Evolutionary conservation across 2,329 filamentous ascomycete species (phyloP).

Genomic region (Fonsecaea pedrosoi): DNA sequence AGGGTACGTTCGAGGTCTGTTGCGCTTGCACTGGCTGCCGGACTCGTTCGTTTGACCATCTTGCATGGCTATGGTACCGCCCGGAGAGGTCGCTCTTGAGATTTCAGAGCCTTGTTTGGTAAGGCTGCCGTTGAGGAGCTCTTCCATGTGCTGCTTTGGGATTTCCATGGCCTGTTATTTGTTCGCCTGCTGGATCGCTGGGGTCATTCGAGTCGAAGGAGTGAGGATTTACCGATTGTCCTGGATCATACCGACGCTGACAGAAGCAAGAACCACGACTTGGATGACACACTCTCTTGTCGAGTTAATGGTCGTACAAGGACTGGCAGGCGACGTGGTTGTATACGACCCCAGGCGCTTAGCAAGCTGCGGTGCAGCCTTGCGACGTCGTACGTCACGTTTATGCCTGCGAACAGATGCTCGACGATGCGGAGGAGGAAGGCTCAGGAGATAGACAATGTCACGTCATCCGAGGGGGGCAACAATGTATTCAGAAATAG

Average conservation of each 20-base stretch:
- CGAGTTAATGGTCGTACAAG: conserved; percentile 13
- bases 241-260: conserved; percentile 19
- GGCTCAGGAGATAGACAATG: conserved; percentile 1
- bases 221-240: conserved; percentile 4
- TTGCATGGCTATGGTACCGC: conserved; percentile 57
- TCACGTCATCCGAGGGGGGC: background rate
- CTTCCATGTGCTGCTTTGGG: conserved; percentile 31
- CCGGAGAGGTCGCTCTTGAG: conserved; percentile 86
- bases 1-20: conserved; percentile 82
- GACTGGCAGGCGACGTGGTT: conserved; percentile 21
- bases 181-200: background rate
- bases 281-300: background rate
- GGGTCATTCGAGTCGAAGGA: conserved; percentile 11
- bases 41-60: conserved; percentile 59
- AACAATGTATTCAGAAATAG: background rate
- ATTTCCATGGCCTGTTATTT: conserved; percentile 31
- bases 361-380: conserved; percentile 37
- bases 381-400: conserved; percentile 31
- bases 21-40: conserved; percentile 69
- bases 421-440: background rate
- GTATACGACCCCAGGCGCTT: conserved; percentile 27
- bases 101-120: conserved; percentile 57
- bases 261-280: background rate
- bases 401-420: conserved; percentile 23
- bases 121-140: conserved; percentile 27